Evolutionary conservation across 441 rosid genomes (phyloP).

Genomic region (Pelargonium exstipulatum): DNA sequence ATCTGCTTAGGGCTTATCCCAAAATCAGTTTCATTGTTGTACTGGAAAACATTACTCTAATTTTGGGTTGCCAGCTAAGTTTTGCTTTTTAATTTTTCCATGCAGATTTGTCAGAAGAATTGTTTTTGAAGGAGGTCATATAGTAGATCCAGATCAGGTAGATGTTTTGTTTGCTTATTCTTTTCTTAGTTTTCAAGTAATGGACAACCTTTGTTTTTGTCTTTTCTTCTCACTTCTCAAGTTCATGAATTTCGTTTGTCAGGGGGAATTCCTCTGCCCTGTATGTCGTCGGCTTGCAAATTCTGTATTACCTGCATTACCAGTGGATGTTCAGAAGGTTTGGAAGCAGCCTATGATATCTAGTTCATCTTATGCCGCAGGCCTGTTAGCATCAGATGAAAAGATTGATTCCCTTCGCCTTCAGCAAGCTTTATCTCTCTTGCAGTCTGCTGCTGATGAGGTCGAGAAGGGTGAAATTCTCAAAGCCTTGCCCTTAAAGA

Average conservation of each 20-base stretch:
- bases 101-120: conserved; percentile 60
- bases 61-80: not conserved
- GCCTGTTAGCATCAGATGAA: conserved; percentile 26
- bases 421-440: conserved; percentile 54
- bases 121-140: conserved; percentile 85
- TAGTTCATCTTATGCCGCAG: conserved; percentile 21
- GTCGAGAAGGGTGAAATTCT: conserved; percentile 45
- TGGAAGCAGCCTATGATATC: conserved; percentile 47
- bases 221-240: conserved; percentile 15
- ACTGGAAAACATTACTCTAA: not conserved
- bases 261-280: conserved; percentile 99
- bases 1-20: not conserved
- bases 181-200: conserved; percentile 4
- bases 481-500: conserved; percentile 40
- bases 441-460: conserved; percentile 53
- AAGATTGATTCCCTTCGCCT: conserved; percentile 40
- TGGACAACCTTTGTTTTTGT: conserved; percentile 12
- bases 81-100: conserved; percentile 12
- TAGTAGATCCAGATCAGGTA: conserved; percentile 83
- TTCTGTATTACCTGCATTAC: conserved; percentile 67
- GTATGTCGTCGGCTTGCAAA: conserved; percentile 91
- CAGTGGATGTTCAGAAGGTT: conserved; percentile 43
- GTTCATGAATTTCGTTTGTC: conserved; percentile 26
- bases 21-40: not conserved
- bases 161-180: conserved; percentile 3